Percentiles rank a stretch among this genome's conserved stretches.
These are phyloP conservation scores for Pestalotiopsis fici DNA, from an alignment of 2,329 filamentous ascomycete species.

Conservation along the genomic window DNA sequence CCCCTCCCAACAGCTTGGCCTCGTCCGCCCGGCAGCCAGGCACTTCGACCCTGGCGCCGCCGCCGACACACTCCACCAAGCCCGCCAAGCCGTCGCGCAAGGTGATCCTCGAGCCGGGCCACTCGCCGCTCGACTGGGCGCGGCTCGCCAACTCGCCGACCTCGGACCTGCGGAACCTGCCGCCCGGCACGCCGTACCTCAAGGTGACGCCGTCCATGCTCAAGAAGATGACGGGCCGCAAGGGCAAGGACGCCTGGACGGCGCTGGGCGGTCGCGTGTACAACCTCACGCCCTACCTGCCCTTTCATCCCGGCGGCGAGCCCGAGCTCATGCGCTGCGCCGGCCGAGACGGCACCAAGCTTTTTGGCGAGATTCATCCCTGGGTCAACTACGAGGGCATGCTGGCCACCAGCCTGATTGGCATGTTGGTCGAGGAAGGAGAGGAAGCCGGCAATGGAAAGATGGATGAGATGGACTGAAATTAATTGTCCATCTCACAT, in stretches of 20 bases:
- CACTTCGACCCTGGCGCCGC: constrained; percentile 50
- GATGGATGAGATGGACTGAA: constrained; percentile 64
- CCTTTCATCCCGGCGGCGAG: constrained; percentile 87
- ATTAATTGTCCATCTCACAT: not conserved
- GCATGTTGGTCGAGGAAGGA: constrained; percentile 61
- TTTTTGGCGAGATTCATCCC: constrained; percentile 69
- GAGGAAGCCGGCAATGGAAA: constrained; percentile 31
- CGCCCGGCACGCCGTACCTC: constrained; percentile 54
- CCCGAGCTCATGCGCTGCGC: constrained; percentile 69
- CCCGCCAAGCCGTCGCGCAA: constrained; percentile 64
- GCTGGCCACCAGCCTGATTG: constrained; percentile 63
- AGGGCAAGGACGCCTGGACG: constrained; percentile 87
- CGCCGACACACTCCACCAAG: constrained; percentile 53
- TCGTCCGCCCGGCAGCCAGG: constrained; percentile 28
- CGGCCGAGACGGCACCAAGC: constrained; percentile 59
- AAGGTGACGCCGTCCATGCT: constrained; percentile 84
- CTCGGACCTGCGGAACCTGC: constrained; percentile 67
- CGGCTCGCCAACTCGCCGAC: constrained; percentile 65
- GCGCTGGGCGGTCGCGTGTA: constrained; percentile 89
- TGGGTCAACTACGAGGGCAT: constrained; percentile 76
- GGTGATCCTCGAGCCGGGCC: constrained; percentile 83
- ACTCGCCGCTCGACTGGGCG: constrained; percentile 96
- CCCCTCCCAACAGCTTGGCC: constrained; percentile 38
- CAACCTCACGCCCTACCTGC: constrained; percentile 86
- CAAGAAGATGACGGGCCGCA: constrained; percentile 76